Evolutionary conservation across 1,284 basidiomycete species (phyloP).

Genomic region (Rhodotorula sp.): DNA sequence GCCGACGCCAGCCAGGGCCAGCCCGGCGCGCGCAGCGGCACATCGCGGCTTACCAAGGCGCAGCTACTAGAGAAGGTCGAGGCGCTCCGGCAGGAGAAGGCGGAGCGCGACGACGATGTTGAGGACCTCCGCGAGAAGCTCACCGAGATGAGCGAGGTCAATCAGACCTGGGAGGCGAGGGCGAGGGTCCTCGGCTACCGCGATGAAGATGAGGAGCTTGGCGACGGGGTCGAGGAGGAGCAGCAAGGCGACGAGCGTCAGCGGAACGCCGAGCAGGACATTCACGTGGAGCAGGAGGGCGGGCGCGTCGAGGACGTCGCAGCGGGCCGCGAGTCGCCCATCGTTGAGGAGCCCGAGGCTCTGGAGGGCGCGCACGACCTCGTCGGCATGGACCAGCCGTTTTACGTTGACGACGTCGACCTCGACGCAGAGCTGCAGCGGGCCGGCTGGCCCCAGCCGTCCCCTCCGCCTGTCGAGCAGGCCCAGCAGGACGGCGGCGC

Average conservation of each 20-base stretch:
- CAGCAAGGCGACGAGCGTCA: no score
- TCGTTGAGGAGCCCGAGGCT: neutral
- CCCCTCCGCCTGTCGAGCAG: neutral
- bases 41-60: neutral
- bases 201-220: neutral
- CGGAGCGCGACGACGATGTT: neutral
- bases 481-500: no score
- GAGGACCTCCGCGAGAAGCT: neutral
- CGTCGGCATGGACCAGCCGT: constrained; percentile 1
- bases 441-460: neutral
- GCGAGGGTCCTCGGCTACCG: neutral
- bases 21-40: neutral
- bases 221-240: neutral
- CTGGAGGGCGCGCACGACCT: neutral
- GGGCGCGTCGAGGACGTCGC: no score
- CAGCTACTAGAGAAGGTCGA: neutral
- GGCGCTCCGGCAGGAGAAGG: no score
- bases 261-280: neutral
- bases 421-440: neutral
- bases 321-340: neutral
- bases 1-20: neutral
- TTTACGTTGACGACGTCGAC: neutral
- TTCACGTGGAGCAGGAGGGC: no score
- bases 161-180: neutral
- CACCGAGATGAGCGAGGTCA: neutral